Base-by-base conservation (phyloP, 352 stramenopile genomes). In the Saprolegnia diclina region DNA sequence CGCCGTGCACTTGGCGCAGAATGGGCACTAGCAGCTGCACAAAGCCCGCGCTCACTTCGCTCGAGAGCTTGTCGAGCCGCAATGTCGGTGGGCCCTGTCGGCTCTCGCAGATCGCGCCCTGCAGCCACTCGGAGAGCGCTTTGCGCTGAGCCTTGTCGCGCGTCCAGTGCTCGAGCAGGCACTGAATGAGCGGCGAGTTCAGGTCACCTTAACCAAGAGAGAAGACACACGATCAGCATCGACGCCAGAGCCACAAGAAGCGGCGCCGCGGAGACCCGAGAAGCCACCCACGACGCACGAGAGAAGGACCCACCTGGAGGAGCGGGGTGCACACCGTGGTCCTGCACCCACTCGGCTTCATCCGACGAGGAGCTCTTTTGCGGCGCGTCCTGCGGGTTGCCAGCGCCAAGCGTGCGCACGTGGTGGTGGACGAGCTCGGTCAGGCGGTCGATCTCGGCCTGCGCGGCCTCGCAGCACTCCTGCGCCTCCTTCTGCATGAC, bases 21-120 rank as follows among this genome's bases (percentile, higher is more conserved):
- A 88, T 80, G 13, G 82, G 82, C 14, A 90, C 79, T n/a, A 90
- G 67, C 18, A 90, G 67, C 68, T 90, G 82, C 11, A 77, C 75
- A 56, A 90, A 90, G 19, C 80, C 82, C 0, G 82, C 82, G 21
- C 76, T 74, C 0, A 90, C 74, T 52, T 88, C 80, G 42, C 78
- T 86, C 26, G 71, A 77, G 48, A 90, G 72, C 10, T 75, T 76
- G 19, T 79, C 35, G 24, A 90, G 40, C 16, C 78, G 78, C 56
- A 90, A 52, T 13, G 76, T 74, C 9, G 71, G 77, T 9, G 52
- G 52, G 1, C 77, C 65, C 42, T 77, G 75, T 16, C 77, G 77
- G 5, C 75, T 85, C 42, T 78, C 79, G 61, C 80, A 78, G 42
- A 88, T 81, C 21, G 78, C 78, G 67, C 82, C 74, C 74, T 90